Percentiles rank a stretch among this genome's conserved stretches.
Conservation (phyloP, 1,284 basidiomycete genomes). For the Marasmius oreades region DNA sequence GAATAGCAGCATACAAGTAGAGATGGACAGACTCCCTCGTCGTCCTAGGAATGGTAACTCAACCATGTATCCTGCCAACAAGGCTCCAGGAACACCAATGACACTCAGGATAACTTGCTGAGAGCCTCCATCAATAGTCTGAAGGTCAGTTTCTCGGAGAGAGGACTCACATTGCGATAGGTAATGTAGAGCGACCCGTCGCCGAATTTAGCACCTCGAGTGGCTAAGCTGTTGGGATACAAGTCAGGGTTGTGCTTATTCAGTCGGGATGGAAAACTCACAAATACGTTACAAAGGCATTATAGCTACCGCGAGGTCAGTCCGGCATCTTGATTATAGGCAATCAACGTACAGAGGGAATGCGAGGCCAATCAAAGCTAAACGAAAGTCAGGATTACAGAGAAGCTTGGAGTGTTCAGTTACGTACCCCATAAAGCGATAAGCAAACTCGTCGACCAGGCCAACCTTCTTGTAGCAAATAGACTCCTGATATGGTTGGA, state of each 20-base stretch:
- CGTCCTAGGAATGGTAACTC: constrained; percentile 61
- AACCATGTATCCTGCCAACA: constrained; percentile 61
- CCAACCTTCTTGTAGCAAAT: constrained; percentile 61
- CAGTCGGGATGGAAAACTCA: constrained; percentile 25
- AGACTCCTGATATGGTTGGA: constrained; percentile 49
- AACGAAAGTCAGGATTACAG: not conserved
- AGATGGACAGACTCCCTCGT: constrained; percentile 56
- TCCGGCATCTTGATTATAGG: not conserved
- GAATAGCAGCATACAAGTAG: constrained; percentile 40
- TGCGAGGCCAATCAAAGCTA: constrained; percentile 70
- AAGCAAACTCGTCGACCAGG: constrained; percentile 57
- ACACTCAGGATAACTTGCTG: constrained; percentile 67
- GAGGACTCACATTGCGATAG: constrained; percentile 55
- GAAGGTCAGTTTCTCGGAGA: not conserved
- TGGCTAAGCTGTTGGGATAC: constrained; percentile 41
- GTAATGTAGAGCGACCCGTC: constrained; percentile 63
- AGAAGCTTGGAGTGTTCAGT: constrained; percentile 15
- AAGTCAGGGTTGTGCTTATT: not conserved
- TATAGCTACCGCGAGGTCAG: constrained; percentile 34
- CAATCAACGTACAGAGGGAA: constrained; percentile 51
- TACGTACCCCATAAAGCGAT: constrained; percentile 56
- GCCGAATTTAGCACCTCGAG: constrained; percentile 60
- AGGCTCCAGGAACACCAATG: constrained; percentile 65
- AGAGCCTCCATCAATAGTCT: constrained; percentile 19
- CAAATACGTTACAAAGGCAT: constrained; percentile 67